Base-by-base conservation (phyloP, 805 yeast genomes). In the Yarrowia porcina region DNA sequence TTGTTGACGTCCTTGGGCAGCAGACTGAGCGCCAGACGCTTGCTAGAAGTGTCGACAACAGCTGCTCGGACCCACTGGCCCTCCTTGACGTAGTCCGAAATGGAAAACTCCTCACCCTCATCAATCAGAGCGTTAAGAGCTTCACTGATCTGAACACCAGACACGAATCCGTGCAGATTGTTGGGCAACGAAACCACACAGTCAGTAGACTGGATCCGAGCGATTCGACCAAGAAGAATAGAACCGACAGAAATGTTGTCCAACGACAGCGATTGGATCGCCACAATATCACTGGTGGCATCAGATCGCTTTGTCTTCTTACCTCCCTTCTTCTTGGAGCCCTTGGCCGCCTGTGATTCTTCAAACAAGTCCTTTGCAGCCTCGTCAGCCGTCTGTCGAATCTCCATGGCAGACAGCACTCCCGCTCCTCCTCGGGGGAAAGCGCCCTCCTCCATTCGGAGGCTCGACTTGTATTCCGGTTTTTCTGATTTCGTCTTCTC, bases 391-490 rank as follows among this genome's bases (percentile, higher is more conserved):
- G 93, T 93, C 72, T 90, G 94, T 73, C 90, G 91, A 67, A 90
- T 85, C 75, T 94, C 99, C 67, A 94, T 77, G 7, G 98, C 91
- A 3, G 96, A 83, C 70, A 94, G 81, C 25, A 85, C 89, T 15
- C 76, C 71, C 7, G 77, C 78, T 57, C 99, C 99, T 69, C 99
- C 99, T 84, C 99, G 88, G 57, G 99, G 99, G 72, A 94, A 94
- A 12, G 88, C 79, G 42, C 80, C 77, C 64, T 86, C 89, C 64
- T 71, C 74, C 25, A 62, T 64, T 39, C 23, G 18, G 54, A 67
- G 38, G 15, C 57, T 56, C 28, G 69, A 60, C 49, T 52, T 64
- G 61, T 13, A 52, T 23, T 52, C 59, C 18, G 59, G 59, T 25
- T 52, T 52, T 20, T 32, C 39, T n/a, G 56, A 10, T 33, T 49